phyloP scores from a whole-genome alignment of 805 yeast genomes.

The Candida corydali region DNA sequence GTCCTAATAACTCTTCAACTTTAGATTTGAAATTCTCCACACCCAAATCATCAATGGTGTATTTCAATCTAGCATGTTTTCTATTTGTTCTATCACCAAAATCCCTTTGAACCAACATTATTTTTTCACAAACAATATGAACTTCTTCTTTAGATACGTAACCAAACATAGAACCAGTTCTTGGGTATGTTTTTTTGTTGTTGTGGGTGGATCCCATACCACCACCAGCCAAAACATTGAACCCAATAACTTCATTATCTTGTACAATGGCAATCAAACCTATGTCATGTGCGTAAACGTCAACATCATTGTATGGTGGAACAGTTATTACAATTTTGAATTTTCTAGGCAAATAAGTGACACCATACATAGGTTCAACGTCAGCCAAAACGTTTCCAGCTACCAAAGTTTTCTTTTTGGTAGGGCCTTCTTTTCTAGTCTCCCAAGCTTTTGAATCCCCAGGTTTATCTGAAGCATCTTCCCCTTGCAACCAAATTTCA shows the following conservation, averaged over 20 bases:
- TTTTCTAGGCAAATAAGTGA: slow-evolving; percentile 88
- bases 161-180: slow-evolving; percentile 88
- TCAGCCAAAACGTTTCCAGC: slow-evolving; percentile 82
- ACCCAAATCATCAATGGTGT: slow-evolving; percentile 93
- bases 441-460: slow-evolving; percentile 65
- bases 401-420: slow-evolving; percentile 74
- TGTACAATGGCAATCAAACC: slow-evolving; percentile 86
- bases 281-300: slow-evolving; percentile 92
- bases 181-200: slow-evolving; percentile 93
- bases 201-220: slow-evolving; percentile 99
- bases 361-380: slow-evolving; percentile 84
- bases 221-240: slow-evolving; percentile 90
- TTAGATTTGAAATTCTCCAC: slow-evolving; percentile 73
- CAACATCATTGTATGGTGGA: slow-evolving; percentile 96
- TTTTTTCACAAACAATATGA: slow-evolving; percentile 78
- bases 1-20: slow-evolving; percentile 82
- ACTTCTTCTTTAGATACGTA: slow-evolving; percentile 65
- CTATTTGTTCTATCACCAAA: slow-evolving; percentile 92
- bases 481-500: slow-evolving; percentile 93
- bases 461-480: slow-evolving; percentile 65
- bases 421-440: slow-evolving; percentile 69
- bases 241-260: slow-evolving; percentile 67
- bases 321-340: slow-evolving; percentile 92
- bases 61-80: slow-evolving; percentile 96
- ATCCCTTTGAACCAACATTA: slow-evolving; percentile 93